phyloP scores from a whole-genome alignment of 176 grass and related monocot species.

The Cenchrus purpureus region DNA sequence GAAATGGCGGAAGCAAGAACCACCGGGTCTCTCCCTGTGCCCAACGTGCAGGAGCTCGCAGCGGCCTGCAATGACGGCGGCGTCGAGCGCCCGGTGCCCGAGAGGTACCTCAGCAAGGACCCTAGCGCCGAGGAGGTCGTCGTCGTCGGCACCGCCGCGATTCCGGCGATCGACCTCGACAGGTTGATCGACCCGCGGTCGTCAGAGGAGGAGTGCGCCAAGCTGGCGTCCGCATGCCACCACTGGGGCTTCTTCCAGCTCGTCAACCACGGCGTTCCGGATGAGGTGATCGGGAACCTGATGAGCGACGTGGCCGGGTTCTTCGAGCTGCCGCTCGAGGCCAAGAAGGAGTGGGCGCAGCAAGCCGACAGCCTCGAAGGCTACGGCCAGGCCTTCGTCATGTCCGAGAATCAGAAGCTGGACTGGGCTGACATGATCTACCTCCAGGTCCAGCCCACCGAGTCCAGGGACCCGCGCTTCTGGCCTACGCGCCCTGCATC shows the following conservation, averaged over 20 bases:
- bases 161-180: conserved; percentile 5
- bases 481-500: conserved; percentile 43
- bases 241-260: conserved; percentile 48
- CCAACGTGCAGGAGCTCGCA: conserved; percentile 32
- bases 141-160: not conserved
- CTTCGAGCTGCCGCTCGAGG: conserved; percentile 45
- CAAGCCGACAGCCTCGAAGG: conserved; percentile 18
- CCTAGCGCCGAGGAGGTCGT: not conserved
- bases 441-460: conserved; percentile 23
- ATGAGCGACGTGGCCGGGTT: conserved; percentile 32
- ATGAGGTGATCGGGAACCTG: conserved; percentile 21
- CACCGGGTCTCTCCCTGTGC: not conserved
- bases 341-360: conserved; percentile 25
- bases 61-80: not conserved
- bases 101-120: conserved; percentile 7
- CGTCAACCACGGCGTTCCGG: conserved; percentile 45
- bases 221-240: conserved; percentile 22
- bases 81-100: not conserved
- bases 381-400: conserved; percentile 50
- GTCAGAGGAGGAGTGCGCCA: not conserved
- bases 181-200: not conserved
- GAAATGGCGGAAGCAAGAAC: conserved; percentile 7
- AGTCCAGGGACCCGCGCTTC: conserved; percentile 12
- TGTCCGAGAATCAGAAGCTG: conserved; percentile 51
- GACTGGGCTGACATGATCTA: conserved; percentile 58